Base-by-base conservation (phyloP, 192 early-diverging fungal species). In the Gonapodya sp. region DNA sequence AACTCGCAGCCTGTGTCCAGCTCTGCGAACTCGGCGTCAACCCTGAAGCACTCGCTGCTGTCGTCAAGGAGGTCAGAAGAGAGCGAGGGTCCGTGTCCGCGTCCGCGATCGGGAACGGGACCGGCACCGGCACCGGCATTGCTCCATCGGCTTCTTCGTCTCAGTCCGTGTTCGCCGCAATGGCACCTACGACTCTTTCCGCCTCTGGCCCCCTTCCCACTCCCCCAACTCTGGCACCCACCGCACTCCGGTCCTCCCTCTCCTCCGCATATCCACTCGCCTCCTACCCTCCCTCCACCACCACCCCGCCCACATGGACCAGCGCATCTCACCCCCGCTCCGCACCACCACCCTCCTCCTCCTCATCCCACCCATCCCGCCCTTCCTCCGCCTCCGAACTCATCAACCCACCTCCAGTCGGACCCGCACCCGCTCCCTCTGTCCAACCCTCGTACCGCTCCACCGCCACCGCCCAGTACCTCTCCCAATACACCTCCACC, bases 11-110 rank as follows among this genome's bases (percentile, higher is more conserved):
- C 8, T 16, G 2, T 33, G 75, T 34, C 18, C 75, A 77, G 75
- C 75, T 77, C 18, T 77, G 75, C 75, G 30, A 77, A 33, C 34
- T 18, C 8, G 75, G 75, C 75, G 75, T 77, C 18, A 77, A 77
- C 75, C 75, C 75, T 33, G 75, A 77, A 33, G 75, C 30, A 33
- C 75, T 77, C 30, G 75, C 75, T 2, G 75, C 34, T 2, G 75
- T 77, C 8, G 75, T 77, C 8, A 18, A 34, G 75, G 75, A 77
- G 75, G 75, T 34, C 18, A 2, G 30, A 16, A 34, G 75, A 34
- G 75, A 34, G 75, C 30, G 30, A 33, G 2, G 2, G 75, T 34
- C 18, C 18, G 30, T 32, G 75, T 8, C 75, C 8, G 75, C 30
- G 75, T 33, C 18, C 18, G 75, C 75, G 75, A 33, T 14, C 18